Evolutionary conservation across 2,329 filamentous ascomycete species (phyloP), one percentile per base, ranked within the genome.

Genomic region (Verticillium nubilum): DNA sequence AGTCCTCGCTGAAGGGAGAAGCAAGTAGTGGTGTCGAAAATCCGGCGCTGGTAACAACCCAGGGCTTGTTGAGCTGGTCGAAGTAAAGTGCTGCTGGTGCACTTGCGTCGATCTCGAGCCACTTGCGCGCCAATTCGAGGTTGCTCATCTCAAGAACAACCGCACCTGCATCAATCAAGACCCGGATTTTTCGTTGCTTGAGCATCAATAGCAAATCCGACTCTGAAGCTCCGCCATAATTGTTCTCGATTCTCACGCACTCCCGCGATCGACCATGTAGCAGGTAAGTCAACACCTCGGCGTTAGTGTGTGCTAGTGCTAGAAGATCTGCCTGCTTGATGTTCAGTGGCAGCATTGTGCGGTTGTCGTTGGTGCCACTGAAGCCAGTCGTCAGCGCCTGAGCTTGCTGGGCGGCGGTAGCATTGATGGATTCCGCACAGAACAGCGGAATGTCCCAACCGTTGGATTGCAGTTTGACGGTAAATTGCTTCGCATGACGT

Each of bases 341-440:
- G 0, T 78, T 85, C n/a, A 85, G 68, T 0, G 88, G 88, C 0
- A 91, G 70, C 33, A 88, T 75, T 0, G 71, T 73, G 37, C 80
- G 76, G 23, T 82, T 85, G 66, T 91, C 88, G 52, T 89, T 91
- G 0, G 89, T 91, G 0, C 88, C 88, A 7, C 85, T 88, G 67
- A 92, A 92, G 0, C 88, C 88, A 0, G 87, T 90, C 0, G 86
- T 88, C 1, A 79, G 61, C 2, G 72, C 66, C 28, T 58, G 27
- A 0, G 52, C 59, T 1, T n/a, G n/a, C n/a, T n/a, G n/a, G n/a
- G n/a, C n/a, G n/a, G n/a, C n/a, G n/a, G n/a, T n/a, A n/a, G n/a
- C n/a, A n/a, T n/a, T n/a, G n/a, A n/a, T n/a, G n/a, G n/a, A n/a
- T n/a, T n/a, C n/a, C n/a, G 37, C 53, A 1, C 58, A 67, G 27